These are phyloP conservation scores for Xanthoceras sorbifolium DNA, from an alignment of 345 rosid genomes.

Conservation along the genomic window DNA sequence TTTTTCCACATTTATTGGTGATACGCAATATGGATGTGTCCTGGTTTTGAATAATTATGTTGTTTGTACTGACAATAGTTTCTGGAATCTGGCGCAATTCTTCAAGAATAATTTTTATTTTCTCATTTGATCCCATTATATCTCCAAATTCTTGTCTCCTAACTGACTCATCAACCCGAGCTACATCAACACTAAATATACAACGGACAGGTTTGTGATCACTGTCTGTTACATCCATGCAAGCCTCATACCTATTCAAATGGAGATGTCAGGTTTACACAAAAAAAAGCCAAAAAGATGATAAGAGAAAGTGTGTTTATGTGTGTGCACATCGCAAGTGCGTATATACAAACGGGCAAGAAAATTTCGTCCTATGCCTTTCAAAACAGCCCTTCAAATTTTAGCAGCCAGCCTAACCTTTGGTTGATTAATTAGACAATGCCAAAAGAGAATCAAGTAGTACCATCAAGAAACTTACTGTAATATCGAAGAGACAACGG, in stretches of 20 bases:
- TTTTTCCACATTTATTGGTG: slow-evolving; percentile 58
- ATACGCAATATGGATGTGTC: slow-evolving; percentile 60
- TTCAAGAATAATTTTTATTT: slow-evolving; percentile 50
- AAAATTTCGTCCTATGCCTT: background rate
- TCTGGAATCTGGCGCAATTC: slow-evolving; percentile 63
- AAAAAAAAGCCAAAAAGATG: background rate
- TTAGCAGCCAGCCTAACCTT: background rate
- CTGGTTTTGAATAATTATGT: slow-evolving; percentile 62
- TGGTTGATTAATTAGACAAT: background rate
- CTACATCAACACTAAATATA: slow-evolving; percentile 55
- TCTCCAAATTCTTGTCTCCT: slow-evolving; percentile 74
- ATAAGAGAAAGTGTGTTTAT: background rate
- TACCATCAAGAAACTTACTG: slow-evolving; percentile 43
- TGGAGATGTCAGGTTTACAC: slow-evolving; percentile 12
- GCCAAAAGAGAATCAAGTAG: background rate
- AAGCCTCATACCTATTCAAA: slow-evolving; percentile 62
- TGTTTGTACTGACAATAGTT: slow-evolving; percentile 64
- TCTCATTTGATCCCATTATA: slow-evolving; percentile 53
- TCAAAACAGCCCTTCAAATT: background rate
- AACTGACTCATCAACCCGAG: slow-evolving; percentile 72
- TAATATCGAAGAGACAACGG: slow-evolving; percentile 55
- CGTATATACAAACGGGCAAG: background rate
- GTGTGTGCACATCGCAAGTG: background rate
- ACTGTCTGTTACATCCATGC: slow-evolving; percentile 87
- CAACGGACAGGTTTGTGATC: slow-evolving; percentile 90